Base-by-base conservation (phyloP, 192 early-diverging fungal species). In the Thamnidium elegans region DNA sequence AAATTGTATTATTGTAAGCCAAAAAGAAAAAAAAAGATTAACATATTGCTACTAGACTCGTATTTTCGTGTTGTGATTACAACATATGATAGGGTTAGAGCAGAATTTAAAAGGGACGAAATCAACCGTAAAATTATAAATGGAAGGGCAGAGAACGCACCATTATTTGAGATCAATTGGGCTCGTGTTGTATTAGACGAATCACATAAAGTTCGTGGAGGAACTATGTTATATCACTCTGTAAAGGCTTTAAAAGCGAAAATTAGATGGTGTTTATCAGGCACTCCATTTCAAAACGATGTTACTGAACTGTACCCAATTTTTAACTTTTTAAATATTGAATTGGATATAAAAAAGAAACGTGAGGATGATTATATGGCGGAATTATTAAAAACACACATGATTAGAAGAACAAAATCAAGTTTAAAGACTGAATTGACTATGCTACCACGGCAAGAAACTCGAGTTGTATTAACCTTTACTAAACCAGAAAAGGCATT, bases 271-370 rank as follows among this genome's bases (percentile, higher is more conserved):
- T 69, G 67, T 63, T 15, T 69, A 15, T 52, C 67, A 17, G 67
- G 67, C 21, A 69, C 67, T 19, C 67, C 67, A 10, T 23, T 69
- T 21, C 67, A 69, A 58, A 69, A 69, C 34, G 42, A 69, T 21
- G 17, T 69, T 19, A 0, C 36, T 19, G 67, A 69, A 55, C 36
- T 69, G 14, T 45, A 62, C 9, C 67, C 67, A 2, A 48, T 69
- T 3, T 69, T 62, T 19, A 14, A 15, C 14, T 69, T 69, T 23
- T 23, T 69, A 3, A 17, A 55, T 2, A 50, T 69, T 7, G 11
- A 3, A 20, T 15, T 62, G 1, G 23, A 51, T 5, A 1, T 4
- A 44, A 54, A 59, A 13, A 26, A 45, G 19, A 55, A 23, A 54
- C 26, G 31, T 19, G 42, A 69, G 1, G n/a, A 30, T 1, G 36